Base-by-base conservation (phyloP, 257 asterid genomes). In the Salvia hispanica region DNA sequence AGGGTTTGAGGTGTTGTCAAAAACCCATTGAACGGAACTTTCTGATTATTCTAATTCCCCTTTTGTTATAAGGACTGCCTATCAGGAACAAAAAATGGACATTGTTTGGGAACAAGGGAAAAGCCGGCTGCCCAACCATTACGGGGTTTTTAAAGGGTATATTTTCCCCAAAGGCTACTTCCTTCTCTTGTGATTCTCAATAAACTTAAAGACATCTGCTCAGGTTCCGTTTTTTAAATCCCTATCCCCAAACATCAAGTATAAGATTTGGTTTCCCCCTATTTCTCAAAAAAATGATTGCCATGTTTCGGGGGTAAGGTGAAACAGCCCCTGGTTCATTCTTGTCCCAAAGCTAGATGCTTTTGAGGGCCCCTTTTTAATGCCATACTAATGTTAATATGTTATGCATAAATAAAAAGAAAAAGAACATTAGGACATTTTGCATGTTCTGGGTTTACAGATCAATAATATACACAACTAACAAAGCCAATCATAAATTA, bases 171-270 rank as follows among this genome's bases (percentile, higher is more conserved):
- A 83, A 86, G 65, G 88, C 84, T 65, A 80, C 74, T 72, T 83
- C 78, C 89, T 83, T 62, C 97, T 86, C 82, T 90, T 90, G 76
- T 90, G 97, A 73, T 82, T 86, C 79, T 90, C 95, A 48, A 81
- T 80, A 85, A 90, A 82, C 81, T 83, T 93, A 93, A 36, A 67
- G 90, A 76, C 98, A 93, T 93, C 78, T 77, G 93, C 67, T 90
- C 97, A 48, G 98, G 96, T 4, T 85, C 73, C 98, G 85, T 74
- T 86, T 88, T 61, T 90, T 97, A 7, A 58, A 79, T 90, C 98
- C 68, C 82, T 85, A 75, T 90, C 93, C 58, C 82, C 89, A 70
- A 74, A 77, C 66, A 84, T 82, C 77, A 76, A 70, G 84, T 86
- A 75, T 88, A 88, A n/a, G 97, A 81, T 76, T 84, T 85, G 45